Percentiles rank a stretch among this genome's conserved stretches.
phyloP scores from a whole-genome alignment of 179 eudicot genomes.

The Actinidia chinensis region DNA sequence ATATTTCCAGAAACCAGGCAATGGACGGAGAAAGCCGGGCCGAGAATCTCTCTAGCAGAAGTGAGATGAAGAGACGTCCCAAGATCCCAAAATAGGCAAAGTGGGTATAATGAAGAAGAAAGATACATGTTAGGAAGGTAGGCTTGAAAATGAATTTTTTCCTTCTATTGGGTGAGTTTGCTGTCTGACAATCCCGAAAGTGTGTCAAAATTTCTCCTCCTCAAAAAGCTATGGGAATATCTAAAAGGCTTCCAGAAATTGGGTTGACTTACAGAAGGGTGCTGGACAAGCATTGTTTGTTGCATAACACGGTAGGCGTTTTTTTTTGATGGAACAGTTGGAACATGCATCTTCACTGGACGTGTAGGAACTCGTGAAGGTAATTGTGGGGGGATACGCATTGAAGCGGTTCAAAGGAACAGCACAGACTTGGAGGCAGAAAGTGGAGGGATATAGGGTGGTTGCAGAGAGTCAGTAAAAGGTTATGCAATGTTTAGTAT shows the following conservation, averaged over 20 bases:
- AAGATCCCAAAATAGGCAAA: conserved; percentile 55
- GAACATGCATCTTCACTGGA: conserved; percentile 99
- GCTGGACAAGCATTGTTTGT: not conserved
- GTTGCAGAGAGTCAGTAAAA: conserved; percentile 71
- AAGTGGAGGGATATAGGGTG: conserved; percentile 94
- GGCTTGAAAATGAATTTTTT: conserved; percentile 95
- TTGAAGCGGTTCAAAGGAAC: conserved; percentile 59
- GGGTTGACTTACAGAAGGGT: not conserved
- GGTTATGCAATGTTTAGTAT: conserved; percentile 88
- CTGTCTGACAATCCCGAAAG: conserved; percentile 6
- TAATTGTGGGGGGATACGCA: conserved; percentile 73
- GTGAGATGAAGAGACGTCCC: conserved; percentile 53
- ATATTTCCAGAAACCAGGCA: conserved; percentile 52
- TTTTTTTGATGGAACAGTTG: conserved; percentile 96
- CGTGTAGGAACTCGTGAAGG: conserved; percentile 96
- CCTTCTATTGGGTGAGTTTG: conserved; percentile 75
- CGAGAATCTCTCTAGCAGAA: conserved; percentile 75
- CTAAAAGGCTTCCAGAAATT: not conserved
- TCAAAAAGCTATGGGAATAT: not conserved
- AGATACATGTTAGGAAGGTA: conserved; percentile 88
- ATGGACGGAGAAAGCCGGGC: conserved; percentile 69
- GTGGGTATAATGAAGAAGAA: conserved; percentile 97
- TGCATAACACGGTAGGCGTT: conserved; percentile 66
- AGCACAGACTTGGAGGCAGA: conserved; percentile 84
- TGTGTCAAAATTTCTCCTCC: not conserved